Evolutionary conservation across 768 basidiomycete species (phyloP).

Genomic region (Boletus tomentosulus): DNA sequence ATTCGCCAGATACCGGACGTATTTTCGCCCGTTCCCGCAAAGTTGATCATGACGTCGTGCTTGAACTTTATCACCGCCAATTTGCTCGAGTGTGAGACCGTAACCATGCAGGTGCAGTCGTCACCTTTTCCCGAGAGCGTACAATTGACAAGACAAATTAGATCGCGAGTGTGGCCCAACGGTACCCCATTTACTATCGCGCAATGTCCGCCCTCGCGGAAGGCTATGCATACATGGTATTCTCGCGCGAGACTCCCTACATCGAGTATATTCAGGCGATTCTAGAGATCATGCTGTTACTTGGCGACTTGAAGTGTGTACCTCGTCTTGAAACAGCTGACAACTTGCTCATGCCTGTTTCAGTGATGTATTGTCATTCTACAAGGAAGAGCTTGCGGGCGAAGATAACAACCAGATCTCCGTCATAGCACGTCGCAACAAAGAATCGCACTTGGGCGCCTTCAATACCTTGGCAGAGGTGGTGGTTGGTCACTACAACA

Average conservation of each 20-base stretch:
- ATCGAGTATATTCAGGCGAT: conserved; percentile 31
- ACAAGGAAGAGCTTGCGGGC: conserved; percentile 33
- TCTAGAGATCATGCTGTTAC: conserved; percentile 23
- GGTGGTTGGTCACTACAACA: conserved; percentile 17
- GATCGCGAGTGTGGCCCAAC: conserved; percentile 8
- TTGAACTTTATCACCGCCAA: neutral
- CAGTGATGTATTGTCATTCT: conserved; percentile 36
- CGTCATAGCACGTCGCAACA: conserved; percentile 19
- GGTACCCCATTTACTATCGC: conserved; percentile 18
- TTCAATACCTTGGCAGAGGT: conserved; percentile 20
- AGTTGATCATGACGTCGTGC: neutral
- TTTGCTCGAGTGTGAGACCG: neutral
- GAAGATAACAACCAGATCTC: conserved; percentile 34
- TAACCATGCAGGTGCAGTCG: conserved; percentile 2
- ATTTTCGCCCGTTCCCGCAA: too few species aligned
- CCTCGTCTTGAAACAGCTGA: neutral
- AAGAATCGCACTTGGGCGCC: conserved; percentile 20
- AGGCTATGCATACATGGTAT: conserved; percentile 28
- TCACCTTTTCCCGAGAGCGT: conserved; percentile 5
- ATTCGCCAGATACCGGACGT: too few species aligned
- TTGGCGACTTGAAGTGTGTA: conserved; percentile 33
- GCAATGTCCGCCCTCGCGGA: conserved; percentile 28
- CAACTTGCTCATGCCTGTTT: neutral
- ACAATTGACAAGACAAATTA: neutral
- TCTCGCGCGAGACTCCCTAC: conserved; percentile 27